These are phyloP conservation scores for Phyllosticta citriasiana DNA, from an alignment of 2,329 filamentous ascomycete genomes.

Conservation along the genomic window DNA sequence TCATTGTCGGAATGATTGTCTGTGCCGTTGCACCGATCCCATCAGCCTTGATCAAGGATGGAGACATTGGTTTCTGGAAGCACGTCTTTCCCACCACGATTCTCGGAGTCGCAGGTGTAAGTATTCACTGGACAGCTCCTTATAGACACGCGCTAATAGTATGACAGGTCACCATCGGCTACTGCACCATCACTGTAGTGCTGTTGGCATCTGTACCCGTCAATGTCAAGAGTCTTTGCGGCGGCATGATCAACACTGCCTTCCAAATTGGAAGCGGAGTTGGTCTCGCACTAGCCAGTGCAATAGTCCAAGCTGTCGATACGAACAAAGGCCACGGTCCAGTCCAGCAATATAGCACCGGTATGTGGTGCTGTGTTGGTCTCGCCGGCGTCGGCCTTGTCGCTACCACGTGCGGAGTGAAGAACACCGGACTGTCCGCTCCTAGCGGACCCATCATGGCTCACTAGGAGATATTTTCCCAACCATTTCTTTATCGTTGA, in stretches of 20 bases:
- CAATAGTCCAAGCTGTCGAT: constrained; percentile 30
- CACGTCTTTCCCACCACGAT: constrained; percentile 31
- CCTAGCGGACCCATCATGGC: constrained; percentile 1
- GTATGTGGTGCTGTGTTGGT: constrained; percentile 33
- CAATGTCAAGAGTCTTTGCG: constrained; percentile 32
- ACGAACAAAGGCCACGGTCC: constrained; percentile 24
- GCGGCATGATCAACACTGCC: constrained; percentile 35
- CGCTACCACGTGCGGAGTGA: constrained; percentile 14
- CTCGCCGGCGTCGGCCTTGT: constrained; percentile 29
- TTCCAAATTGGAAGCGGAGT: constrained; percentile 35
- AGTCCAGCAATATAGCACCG: constrained; percentile 29
- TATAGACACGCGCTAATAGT: not conserved
- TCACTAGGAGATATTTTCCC: not conserved
- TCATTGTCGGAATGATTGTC: constrained; percentile 25
- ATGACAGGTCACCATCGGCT: constrained; percentile 27
- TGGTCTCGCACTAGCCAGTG: constrained; percentile 30
- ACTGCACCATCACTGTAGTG: constrained; percentile 33
- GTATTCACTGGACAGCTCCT: not conserved
- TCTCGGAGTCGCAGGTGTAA: constrained; percentile 28
- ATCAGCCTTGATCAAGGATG: constrained; percentile 16
- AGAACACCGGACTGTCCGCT: constrained; percentile 6
- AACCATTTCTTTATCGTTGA: not conserved
- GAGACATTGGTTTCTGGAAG: constrained; percentile 23
- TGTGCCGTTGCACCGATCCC: constrained; percentile 31
- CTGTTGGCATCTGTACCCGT: constrained; percentile 31